Evolutionary conservation across 345 rosid species (phyloP).

Genomic region (Sonneratia caseolaris): DNA sequence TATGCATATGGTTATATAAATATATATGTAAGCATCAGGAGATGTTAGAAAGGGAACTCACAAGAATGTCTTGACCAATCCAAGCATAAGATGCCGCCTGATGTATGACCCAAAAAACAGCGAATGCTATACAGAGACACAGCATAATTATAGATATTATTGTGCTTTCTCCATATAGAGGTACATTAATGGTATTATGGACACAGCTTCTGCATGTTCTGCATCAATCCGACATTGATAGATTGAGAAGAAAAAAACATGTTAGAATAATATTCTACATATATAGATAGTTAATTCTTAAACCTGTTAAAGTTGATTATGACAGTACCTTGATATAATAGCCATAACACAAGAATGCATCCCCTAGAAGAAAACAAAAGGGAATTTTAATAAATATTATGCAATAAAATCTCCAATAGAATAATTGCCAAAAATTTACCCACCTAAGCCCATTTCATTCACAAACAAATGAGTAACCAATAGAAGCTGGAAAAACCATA

Average conservation of each 20-base stretch:
- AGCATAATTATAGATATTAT: conserved; percentile 51
- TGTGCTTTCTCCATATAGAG: conserved; percentile 62
- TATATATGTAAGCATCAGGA: background rate
- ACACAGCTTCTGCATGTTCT: conserved; percentile 50
- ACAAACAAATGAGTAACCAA: no score
- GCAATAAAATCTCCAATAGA: background rate
- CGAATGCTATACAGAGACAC: conserved; percentile 47
- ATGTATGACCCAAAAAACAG: conserved; percentile 60
- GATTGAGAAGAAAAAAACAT: background rate
- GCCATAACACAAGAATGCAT: conserved; percentile 75
- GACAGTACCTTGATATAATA: conserved; percentile 49
- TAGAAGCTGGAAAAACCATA: no score
- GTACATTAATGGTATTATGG: conserved; percentile 45
- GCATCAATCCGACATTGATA: conserved; percentile 13
- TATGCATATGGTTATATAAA: background rate
- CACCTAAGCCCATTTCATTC: background rate
- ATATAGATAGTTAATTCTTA: background rate
- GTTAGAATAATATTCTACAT: background rate
- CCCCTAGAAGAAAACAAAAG: conserved; percentile 49
- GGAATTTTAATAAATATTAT: conserved; percentile 7
- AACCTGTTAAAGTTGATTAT: background rate
- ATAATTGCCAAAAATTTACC: background rate
- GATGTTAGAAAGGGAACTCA: conserved; percentile 28
- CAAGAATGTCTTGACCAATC: conserved; percentile 96
- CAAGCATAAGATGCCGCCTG: conserved; percentile 71